Conservation (phyloP, 768 basidiomycete species). For the Jaapia argillacea region DNA sequence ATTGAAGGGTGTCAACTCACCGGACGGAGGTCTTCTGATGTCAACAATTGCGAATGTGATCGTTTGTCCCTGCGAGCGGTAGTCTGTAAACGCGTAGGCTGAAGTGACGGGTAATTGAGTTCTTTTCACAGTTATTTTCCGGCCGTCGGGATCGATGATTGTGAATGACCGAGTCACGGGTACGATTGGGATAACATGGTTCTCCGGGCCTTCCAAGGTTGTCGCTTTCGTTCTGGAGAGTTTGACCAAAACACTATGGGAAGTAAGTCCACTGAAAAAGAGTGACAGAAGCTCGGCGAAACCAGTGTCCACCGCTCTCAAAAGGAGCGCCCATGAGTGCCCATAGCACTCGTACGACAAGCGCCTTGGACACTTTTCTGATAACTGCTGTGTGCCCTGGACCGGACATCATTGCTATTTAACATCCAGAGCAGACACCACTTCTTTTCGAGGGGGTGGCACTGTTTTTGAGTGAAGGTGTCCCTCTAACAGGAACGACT, state of each 20-base stretch:
- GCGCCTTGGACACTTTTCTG: too few relatives aligned
- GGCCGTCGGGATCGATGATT: conserved; percentile 5
- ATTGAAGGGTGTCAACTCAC: conserved; percentile 25
- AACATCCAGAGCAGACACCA: too few relatives aligned
- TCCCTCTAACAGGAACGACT: too few relatives aligned
- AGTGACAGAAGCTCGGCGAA: too few relatives aligned
- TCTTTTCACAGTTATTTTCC: conserved; percentile 9
- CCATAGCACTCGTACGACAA: too few relatives aligned
- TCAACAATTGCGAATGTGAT: conserved; percentile 26
- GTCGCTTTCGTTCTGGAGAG: conserved; percentile 17
- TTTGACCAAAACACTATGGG: conserved; percentile 23
- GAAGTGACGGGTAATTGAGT: conserved; percentile 22
- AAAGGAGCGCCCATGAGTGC: too few relatives aligned
- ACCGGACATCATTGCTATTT: too few relatives aligned
- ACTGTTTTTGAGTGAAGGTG: too few relatives aligned
- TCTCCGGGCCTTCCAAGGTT: conserved; percentile 18
- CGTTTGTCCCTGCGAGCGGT: conserved; percentile 32
- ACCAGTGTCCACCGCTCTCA: too few relatives aligned
- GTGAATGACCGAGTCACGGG: conserved; percentile 12
- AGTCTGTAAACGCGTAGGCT: conserved; percentile 34
- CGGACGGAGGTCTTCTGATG: conserved; percentile 23
- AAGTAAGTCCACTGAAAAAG: too few relatives aligned
- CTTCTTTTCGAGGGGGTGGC: too few relatives aligned
- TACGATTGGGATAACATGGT: conserved; percentile 21
- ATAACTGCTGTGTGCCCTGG: too few relatives aligned